Evolutionary conservation across 2,329 filamentous ascomycete genomes (phyloP).

Genomic region (Fusarium sp.): DNA sequence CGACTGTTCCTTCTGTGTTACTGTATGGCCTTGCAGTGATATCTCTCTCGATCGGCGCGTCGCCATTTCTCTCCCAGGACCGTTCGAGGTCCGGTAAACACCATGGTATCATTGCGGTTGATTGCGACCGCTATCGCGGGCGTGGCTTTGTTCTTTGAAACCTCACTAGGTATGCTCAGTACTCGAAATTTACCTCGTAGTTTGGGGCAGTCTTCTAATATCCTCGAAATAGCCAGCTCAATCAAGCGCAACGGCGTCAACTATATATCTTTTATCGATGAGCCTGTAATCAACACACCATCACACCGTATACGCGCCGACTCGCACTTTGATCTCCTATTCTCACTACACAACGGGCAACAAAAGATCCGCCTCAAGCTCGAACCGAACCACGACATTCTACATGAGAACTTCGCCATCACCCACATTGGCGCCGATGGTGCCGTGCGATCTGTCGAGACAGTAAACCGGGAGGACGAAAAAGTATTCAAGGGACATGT

Average conservation of each 20-base stretch:
- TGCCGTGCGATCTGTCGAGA: slow-evolving; percentile 70
- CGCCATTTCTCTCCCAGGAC: slow-evolving; percentile 25
- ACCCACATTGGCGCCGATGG: slow-evolving; percentile 79
- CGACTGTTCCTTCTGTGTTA: background rate
- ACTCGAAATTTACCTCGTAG: background rate
- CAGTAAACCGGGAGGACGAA: slow-evolving; percentile 76
- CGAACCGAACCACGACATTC: slow-evolving; percentile 90
- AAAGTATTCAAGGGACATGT: slow-evolving; percentile 85
- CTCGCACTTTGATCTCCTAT: slow-evolving; percentile 86
- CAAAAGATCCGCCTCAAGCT: slow-evolving; percentile 81
- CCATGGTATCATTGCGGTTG: slow-evolving; percentile 48
- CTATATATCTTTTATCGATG: slow-evolving; percentile 76
- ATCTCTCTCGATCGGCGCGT: slow-evolving; percentile 14
- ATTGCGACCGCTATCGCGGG: slow-evolving; percentile 46
- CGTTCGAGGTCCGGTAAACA: slow-evolving; percentile 32
- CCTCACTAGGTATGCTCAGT: slow-evolving; percentile 45
- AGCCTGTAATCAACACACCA: slow-evolving; percentile 79
- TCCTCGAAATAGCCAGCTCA: slow-evolving; percentile 67
- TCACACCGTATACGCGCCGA: slow-evolving; percentile 81
- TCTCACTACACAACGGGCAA: slow-evolving; percentile 73
- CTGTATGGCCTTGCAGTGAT: slow-evolving; percentile 36
- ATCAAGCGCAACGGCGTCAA: slow-evolving; percentile 79
- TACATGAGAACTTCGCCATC: slow-evolving; percentile 79
- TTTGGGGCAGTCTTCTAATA: slow-evolving; percentile 30
- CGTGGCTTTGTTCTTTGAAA: slow-evolving; percentile 45